Percentiles rank a stretch among this genome's conserved stretches.
Evolutionary conservation across 1,284 basidiomycete species (phyloP).

Genomic region (Xerocomus amazonicus): DNA sequence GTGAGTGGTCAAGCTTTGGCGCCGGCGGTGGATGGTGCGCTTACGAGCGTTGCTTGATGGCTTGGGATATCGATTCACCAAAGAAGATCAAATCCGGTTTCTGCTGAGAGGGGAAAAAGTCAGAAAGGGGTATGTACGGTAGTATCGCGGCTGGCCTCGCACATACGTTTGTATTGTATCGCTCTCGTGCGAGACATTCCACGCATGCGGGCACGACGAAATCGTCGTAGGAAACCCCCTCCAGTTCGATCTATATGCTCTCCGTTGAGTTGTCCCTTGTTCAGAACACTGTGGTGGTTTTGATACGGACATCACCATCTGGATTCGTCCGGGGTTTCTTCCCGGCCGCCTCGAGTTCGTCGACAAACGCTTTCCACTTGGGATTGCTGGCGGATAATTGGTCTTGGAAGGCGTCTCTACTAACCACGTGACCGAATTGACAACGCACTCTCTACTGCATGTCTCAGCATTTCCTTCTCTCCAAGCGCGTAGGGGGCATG

Average conservation of each 20-base stretch:
- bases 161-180: conserved; percentile 49
- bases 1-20: too few species aligned
- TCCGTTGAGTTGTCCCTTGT: neutral
- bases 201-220: conserved; percentile 80
- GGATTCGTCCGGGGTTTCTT: conserved; percentile 78
- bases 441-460: conserved; percentile 66
- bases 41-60: conserved; percentile 69
- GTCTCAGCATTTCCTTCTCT: conserved; percentile 5
- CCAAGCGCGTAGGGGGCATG: neutral
- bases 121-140: neutral
- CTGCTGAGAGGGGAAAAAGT: conserved; percentile 41
- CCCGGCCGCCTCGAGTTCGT: conserved; percentile 64
- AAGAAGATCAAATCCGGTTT: conserved; percentile 90
- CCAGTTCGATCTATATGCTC: conserved; percentile 65
- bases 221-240: conserved; percentile 69
- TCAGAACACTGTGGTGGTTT: too few species aligned
- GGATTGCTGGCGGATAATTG: conserved; percentile 74
- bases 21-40: conserved; percentile 36
- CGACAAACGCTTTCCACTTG: conserved; percentile 68
- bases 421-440: conserved; percentile 60
- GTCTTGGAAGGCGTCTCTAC: conserved; percentile 72
- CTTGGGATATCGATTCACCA: conserved; percentile 73
- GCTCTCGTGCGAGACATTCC: conserved; percentile 54
- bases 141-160: conserved; percentile 1
- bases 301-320: conserved; percentile 75